Evolutionary conservation across 164 flowering plant genomes (phyloP).

Genomic region (Sextonia rubra): DNA sequence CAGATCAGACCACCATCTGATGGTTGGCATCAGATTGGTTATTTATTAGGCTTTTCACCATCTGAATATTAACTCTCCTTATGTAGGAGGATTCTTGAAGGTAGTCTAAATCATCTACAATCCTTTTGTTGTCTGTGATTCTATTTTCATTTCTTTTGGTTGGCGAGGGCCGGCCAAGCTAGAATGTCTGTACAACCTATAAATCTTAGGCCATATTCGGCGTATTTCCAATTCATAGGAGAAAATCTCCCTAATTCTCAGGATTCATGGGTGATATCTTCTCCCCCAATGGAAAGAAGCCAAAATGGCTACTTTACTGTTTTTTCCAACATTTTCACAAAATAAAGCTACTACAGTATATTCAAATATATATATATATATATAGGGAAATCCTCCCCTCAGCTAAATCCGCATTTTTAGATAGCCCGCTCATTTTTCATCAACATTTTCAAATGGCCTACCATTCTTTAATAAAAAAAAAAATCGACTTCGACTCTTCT

Average conservation of each 20-base stretch:
- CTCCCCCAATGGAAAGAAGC: not conserved
- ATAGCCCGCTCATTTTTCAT: too few relatives aligned
- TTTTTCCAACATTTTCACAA: not conserved
- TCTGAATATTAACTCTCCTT: not conserved
- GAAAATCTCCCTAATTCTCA: not conserved
- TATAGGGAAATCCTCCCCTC: too few relatives aligned
- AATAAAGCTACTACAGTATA: not conserved
- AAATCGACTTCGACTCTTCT: too few relatives aligned
- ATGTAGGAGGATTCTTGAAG: not conserved
- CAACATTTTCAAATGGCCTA: too few relatives aligned
- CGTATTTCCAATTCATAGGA: not conserved
- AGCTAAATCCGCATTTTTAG: too few relatives aligned
- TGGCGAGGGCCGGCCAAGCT: not conserved
- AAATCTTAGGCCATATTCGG: not conserved
- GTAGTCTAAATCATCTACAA: not conserved
- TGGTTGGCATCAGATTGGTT: not conserved
- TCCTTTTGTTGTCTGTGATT: not conserved
- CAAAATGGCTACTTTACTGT: not conserved
- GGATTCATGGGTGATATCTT: not conserved
- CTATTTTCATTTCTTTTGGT: not conserved
- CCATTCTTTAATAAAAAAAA: too few relatives aligned
- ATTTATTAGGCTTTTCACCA: not conserved
- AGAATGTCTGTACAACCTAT: not conserved
- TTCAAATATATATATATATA: too few relatives aligned
- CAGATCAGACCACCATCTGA: not conserved